Conservation (phyloP, 768 basidiomycete genomes). For the Mycena maculata region DNA sequence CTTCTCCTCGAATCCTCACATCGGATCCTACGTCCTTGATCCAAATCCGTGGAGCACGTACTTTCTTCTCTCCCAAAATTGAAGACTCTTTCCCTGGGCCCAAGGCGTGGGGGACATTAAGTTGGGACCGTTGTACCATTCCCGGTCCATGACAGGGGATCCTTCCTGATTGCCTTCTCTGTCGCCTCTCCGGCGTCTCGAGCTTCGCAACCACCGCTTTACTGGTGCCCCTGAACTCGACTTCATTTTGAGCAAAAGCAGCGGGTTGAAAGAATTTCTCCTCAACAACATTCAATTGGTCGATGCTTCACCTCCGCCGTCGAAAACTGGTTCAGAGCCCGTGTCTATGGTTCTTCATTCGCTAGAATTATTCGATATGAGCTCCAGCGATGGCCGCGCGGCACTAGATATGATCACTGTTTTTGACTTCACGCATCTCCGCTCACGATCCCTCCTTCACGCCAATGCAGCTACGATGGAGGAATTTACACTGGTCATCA, state of each 20-base stretch:
- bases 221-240: not conserved
- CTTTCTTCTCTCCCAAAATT: slow-evolving; percentile 1
- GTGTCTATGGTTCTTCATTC: not conserved
- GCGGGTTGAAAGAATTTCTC: not conserved
- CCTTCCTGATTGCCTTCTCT: not conserved
- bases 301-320: not conserved
- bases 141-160: not conserved
- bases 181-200: not conserved
- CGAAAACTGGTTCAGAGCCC: not conserved
- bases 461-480: not conserved
- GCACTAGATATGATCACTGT: not conserved
- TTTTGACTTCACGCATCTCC: slow-evolving; percentile 6
- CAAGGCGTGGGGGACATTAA: not conserved
- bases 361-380: not conserved
- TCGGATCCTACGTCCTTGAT: not conserved
- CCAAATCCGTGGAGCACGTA: not conserved
- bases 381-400: not conserved
- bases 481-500: not conserved
- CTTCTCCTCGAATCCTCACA: not conserved
- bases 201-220: not conserved
- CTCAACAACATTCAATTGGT: not conserved
- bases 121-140: not conserved
- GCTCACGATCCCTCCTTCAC: not conserved
- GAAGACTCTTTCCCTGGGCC: not conserved
- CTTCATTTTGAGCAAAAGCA: not conserved